A percentile compares a stretch with the other conserved stretches of the same genome.
phyloP scores from a whole-genome alignment of 352 stramenopile genomes.

The Pilasporangium apinafurcum region DNA sequence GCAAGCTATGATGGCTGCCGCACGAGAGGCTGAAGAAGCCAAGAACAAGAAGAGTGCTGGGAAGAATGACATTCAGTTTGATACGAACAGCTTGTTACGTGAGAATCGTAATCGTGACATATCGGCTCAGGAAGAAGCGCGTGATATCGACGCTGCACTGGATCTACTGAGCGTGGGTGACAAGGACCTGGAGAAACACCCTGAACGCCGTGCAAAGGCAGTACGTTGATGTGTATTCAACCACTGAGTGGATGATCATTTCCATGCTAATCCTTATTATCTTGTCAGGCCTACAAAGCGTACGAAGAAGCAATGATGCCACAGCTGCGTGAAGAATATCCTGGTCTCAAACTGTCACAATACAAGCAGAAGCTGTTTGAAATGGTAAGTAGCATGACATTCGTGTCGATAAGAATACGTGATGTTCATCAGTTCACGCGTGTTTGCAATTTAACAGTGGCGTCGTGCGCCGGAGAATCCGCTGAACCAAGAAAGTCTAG shows the following conservation, averaged over 20 bases:
- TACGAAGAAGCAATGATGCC: slow-evolving; percentile 73
- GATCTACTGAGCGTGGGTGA: slow-evolving; percentile 45
- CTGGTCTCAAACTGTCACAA: slow-evolving; percentile 71
- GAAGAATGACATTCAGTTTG: slow-evolving; percentile 66
- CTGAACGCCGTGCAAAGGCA: slow-evolving; percentile 63
- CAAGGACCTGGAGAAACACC: slow-evolving; percentile 54
- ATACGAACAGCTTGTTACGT: slow-evolving; percentile 21
- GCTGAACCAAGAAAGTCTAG: slow-evolving; percentile 62
- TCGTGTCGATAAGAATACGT: background rate
- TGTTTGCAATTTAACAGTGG: slow-evolving; percentile 34
- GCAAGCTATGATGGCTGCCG: slow-evolving; percentile 36
- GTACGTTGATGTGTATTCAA: slow-evolving; percentile 8
- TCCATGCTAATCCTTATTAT: too few relatives aligned
- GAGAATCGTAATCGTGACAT: slow-evolving; percentile 57
- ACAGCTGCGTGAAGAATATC: slow-evolving; percentile 62
- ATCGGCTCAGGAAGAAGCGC: slow-evolving; percentile 37
- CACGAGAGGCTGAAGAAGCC: slow-evolving; percentile 37
- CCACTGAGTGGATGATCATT: too few relatives aligned
- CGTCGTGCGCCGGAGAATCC: slow-evolving; percentile 71
- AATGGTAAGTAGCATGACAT: slow-evolving; percentile 29
- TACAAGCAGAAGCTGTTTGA: slow-evolving; percentile 80
- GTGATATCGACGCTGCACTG: slow-evolving; percentile 57
- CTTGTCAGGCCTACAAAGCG: slow-evolving; percentile 59
- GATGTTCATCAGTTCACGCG: slow-evolving; percentile 6
- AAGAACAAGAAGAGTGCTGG: slow-evolving; percentile 22